Evolutionary conservation across 2,329 filamentous ascomycete species (phyloP).

Genomic region (Claviceps maximensis): DNA sequence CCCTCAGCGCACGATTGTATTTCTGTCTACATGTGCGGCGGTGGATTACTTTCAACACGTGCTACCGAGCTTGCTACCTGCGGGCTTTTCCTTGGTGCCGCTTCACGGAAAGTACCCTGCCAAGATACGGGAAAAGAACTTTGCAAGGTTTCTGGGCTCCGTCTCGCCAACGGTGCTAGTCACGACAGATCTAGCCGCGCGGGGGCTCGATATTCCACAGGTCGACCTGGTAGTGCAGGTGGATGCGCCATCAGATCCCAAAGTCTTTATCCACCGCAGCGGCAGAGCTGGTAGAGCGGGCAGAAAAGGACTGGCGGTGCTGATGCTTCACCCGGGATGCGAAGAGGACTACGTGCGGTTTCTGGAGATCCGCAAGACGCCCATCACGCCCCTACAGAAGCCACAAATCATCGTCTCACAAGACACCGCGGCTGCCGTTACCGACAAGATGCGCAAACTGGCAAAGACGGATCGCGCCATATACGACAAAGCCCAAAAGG

Average conservation of each 20-base stretch:
- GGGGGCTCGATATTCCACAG: slow-evolving; percentile 81
- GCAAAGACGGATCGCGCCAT: slow-evolving; percentile 41
- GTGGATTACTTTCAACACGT: slow-evolving; percentile 89
- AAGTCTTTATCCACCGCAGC: slow-evolving; percentile 88
- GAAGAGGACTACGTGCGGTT: slow-evolving; percentile 89
- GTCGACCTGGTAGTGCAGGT: slow-evolving; percentile 87
- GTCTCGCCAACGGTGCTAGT: slow-evolving; percentile 68
- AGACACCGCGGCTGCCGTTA: slow-evolving; percentile 44
- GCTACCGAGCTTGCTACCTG: slow-evolving; percentile 58
- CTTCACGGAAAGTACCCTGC: slow-evolving; percentile 87
- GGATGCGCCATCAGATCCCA: slow-evolving; percentile 72
- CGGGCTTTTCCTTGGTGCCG: slow-evolving; percentile 57
- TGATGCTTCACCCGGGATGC: slow-evolving; percentile 70
- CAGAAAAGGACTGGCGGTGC: slow-evolving; percentile 68
- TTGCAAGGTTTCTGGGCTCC: slow-evolving; percentile 63
- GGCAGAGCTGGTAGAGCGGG: slow-evolving; percentile 85
- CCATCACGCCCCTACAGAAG: slow-evolving; percentile 50
- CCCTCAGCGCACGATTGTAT: slow-evolving; percentile 79
- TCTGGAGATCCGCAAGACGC: slow-evolving; percentile 75
- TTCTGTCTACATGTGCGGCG: slow-evolving; percentile 83
- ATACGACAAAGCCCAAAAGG: slow-evolving; percentile 79
- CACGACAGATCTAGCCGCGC: slow-evolving; percentile 83
- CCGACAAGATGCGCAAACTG: slow-evolving; percentile 46
- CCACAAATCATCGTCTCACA: slow-evolving; percentile 45
- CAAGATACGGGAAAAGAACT: slow-evolving; percentile 80